Evolutionary conservation across 2,329 filamentous ascomycete species (phyloP), one percentile per base, ranked within the genome.

Genomic region (Ophiocordyceps australis): DNA sequence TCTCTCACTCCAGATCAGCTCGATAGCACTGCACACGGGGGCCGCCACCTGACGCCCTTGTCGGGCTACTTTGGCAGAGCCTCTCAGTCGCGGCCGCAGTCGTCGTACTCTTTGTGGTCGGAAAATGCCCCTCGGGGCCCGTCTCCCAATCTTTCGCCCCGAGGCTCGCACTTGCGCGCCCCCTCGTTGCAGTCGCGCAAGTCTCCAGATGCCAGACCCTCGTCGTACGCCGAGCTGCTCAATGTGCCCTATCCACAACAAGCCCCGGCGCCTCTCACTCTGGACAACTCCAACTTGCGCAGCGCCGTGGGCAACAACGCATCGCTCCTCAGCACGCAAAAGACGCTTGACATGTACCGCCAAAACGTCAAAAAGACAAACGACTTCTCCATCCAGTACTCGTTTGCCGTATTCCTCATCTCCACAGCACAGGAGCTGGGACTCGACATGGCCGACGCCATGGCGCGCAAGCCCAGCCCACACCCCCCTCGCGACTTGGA

Each of bases 361-460:
- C 75, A 77, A 28, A 98, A 95, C 43, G 81, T 94, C 30, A 95
- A 94, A 57, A 98, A 98, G 58, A 92, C 89, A 3, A 89, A 78
- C 34, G 83, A 94, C 48, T 64, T 75, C 11, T 74, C 78, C 4
- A 79, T 92, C 18, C 83, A 94, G 49, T 95, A 95, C 49, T 89
- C 92, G 17, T 95, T 98, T 52, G 89, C 89, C 3, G 68, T 95
- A 20, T 93, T 92, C 48, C 72, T 98, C 57, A 76, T 95, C 37
- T 80, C 85, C 24, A 76, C 82, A 2, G 85, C 86, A 21, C 77
- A 82, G 45, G 80, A 92, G 44, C 67, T 78, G 44, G 73, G 71
- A 3, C 41, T 74, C 13, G 58, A 66, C 31, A 46, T 54, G 23
- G 54, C 62, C 2, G 58, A 63, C 28, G 42, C 55, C 24, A 47